Evolutionary conservation across 305 asterid genomes (phyloP).

Genomic region (Solanum aculeatissimum): DNA sequence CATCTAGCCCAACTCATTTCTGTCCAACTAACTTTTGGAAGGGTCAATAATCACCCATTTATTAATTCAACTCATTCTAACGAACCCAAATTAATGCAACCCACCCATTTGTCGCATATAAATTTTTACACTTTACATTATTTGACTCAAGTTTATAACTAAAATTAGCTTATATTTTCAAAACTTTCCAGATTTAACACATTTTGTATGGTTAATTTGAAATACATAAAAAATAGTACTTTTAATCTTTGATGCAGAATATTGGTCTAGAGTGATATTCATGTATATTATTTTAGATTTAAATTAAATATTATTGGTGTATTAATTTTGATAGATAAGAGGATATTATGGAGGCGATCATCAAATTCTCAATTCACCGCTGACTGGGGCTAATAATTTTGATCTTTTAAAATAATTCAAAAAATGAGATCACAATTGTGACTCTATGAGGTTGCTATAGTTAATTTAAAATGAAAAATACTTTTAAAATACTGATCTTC

Average conservation of each 20-base stretch:
- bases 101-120: background rate
- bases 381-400: background rate
- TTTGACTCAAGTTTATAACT: background rate
- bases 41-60: background rate
- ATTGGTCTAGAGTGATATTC: background rate
- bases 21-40: background rate
- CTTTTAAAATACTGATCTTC: too few relatives aligned
- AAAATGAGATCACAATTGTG: background rate
- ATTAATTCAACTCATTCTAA: background rate
- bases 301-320: background rate
- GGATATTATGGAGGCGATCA: background rate
- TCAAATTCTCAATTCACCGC: background rate
- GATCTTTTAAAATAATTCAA: background rate
- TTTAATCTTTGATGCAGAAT: background rate
- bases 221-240: background rate
- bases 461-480: too few relatives aligned
- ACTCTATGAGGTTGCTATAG: background rate
- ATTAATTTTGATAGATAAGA: background rate
- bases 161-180: background rate
- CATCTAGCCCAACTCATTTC: background rate
- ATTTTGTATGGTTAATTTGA: background rate
- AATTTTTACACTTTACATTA: background rate
- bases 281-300: background rate
- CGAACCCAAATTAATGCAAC: background rate
- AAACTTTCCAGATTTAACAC: background rate